Evolutionary conservation across 345 rosid genomes (phyloP).

Genomic region (Aegle marmelos): DNA sequence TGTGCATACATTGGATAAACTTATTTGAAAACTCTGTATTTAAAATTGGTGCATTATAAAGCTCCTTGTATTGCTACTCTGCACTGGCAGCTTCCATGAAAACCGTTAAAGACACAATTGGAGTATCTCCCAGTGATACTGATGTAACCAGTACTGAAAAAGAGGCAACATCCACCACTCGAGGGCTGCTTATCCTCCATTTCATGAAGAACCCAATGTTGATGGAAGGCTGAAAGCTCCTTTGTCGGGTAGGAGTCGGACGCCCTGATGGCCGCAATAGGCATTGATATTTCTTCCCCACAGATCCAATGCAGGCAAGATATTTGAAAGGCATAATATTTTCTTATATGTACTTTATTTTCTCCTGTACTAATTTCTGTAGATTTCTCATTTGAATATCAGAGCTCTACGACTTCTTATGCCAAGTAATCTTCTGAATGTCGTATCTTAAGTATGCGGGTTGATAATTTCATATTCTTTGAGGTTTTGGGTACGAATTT

Average conservation of each 20-base stretch:
- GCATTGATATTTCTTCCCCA: slow-evolving; percentile 75
- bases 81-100: slow-evolving; percentile 65
- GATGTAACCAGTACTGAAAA: slow-evolving; percentile 15
- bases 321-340: background rate
- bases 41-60: background rate
- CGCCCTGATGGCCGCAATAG: slow-evolving; percentile 87
- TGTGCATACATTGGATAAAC: no score
- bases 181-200: slow-evolving; percentile 58
- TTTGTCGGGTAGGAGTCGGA: slow-evolving; percentile 89
- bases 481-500: background rate
- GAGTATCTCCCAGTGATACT: slow-evolving; percentile 20
- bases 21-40: background rate
- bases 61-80: background rate
- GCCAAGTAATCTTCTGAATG: background rate
- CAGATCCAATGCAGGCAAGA: slow-evolving; percentile 73
- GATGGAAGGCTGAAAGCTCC: slow-evolving; percentile 43
- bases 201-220: slow-evolving; percentile 83
- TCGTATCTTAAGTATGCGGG: background rate
- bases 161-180: slow-evolving; percentile 35
- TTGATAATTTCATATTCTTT: background rate
- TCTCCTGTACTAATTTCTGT: background rate
- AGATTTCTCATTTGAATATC: background rate
- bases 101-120: slow-evolving; percentile 33
- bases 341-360: background rate
- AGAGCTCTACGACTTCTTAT: background rate